These are phyloP conservation scores for Boechera retrofracta DNA, from an alignment of 345 rosid genomes.

Conservation along the genomic window DNA sequence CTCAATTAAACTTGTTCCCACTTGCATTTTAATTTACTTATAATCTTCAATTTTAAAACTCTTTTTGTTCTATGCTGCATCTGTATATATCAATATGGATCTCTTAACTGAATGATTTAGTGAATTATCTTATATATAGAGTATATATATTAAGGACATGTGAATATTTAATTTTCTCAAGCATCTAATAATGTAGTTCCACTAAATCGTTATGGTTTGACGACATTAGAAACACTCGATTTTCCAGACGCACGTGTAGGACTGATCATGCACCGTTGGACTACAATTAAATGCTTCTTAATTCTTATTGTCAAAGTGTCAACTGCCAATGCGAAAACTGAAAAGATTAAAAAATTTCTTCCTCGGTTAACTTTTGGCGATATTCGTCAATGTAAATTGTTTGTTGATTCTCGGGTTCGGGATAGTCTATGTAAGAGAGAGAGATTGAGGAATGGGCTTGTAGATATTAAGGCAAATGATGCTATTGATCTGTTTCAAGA, in stretches of 20 bases:
- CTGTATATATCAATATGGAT: background rate
- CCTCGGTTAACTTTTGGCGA: background rate
- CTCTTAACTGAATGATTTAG: background rate
- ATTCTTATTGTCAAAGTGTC: too few relatives aligned
- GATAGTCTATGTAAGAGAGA: too few relatives aligned
- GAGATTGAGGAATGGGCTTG: too few relatives aligned
- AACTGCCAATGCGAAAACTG: background rate
- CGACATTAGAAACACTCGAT: background rate
- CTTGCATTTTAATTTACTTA: background rate
- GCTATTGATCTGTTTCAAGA: too few relatives aligned
- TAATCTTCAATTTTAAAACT: background rate
- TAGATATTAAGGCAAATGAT: too few relatives aligned
- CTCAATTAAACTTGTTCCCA: slow-evolving; percentile 27
- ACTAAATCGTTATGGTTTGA: slow-evolving; percentile 1
- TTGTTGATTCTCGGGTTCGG: too few relatives aligned
- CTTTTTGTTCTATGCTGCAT: background rate
- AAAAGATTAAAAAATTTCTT: background rate
- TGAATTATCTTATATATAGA: background rate
- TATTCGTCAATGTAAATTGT: background rate
- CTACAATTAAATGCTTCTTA: background rate
- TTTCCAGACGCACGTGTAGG: slow-evolving; percentile 3
- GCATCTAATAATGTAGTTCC: background rate
- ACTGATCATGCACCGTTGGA: background rate
- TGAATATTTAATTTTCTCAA: background rate
- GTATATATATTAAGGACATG: background rate